These are phyloP conservation scores for Melaleuca alternifolia DNA, from an alignment of 345 rosid species.

Conservation along the genomic window DNA sequence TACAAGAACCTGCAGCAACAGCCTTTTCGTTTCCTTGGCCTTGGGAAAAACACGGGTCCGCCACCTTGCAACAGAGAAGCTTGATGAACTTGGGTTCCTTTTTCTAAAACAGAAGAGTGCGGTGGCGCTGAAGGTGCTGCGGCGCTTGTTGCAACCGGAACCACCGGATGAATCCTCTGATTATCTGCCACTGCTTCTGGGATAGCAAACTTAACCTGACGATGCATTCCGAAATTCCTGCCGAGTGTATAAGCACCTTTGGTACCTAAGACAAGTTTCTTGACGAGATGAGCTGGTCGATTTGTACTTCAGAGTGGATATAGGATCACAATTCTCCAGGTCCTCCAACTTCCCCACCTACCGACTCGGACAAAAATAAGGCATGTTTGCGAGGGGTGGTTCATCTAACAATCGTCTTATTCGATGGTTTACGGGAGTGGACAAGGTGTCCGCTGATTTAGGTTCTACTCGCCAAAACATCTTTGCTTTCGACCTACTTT, in stretches of 20 bases:
- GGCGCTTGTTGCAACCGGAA: constrained; percentile 17
- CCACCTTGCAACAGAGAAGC: not conserved
- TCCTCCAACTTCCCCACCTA: constrained; percentile 46
- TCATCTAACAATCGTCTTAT: constrained; percentile 22
- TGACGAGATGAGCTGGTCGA: not conserved
- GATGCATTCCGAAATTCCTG: not conserved
- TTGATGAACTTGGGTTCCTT: constrained; percentile 7
- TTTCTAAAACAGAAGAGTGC: constrained; percentile 6
- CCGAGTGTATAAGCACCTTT: not conserved
- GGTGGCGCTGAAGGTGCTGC: not conserved
- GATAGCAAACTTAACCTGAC: not conserved
- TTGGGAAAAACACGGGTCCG: constrained; percentile 8
- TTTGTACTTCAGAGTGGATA: not conserved
- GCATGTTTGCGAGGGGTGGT: constrained; percentile 18
- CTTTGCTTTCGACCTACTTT: not conserved
- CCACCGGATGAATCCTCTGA: constrained; percentile 38
- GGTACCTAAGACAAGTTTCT: not conserved
- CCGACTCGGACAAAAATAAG: not conserved
- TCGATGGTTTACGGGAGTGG: not conserved
- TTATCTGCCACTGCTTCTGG: constrained; percentile 23
- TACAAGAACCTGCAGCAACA: constrained; percentile 61
- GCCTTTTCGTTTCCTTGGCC: constrained; percentile 15
- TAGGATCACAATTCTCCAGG: not conserved
- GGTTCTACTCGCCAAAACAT: not conserved
- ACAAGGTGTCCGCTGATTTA: not conserved